Evolutionary conservation across 345 rosid species (phyloP).

Genomic region (Acer yangbiense): DNA sequence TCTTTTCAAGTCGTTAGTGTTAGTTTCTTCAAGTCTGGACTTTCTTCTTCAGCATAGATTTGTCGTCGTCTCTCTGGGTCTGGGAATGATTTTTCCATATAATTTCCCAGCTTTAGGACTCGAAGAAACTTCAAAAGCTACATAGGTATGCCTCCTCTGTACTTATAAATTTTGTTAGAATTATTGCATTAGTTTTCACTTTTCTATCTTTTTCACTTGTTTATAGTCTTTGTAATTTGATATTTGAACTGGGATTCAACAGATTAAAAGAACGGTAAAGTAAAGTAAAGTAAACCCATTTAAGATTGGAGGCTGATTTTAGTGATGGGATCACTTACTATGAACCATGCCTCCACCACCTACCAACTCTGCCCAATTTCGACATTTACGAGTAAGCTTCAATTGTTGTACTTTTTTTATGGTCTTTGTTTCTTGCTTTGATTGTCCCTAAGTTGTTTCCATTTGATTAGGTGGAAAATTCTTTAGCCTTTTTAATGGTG

Average conservation of each 20-base stretch:
- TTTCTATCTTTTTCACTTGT: background rate
- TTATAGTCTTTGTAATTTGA: background rate
- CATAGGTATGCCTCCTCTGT: background rate
- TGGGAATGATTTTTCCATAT: background rate
- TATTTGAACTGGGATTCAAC: conserved; percentile 1
- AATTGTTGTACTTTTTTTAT: background rate
- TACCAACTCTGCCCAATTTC: conserved; percentile 24
- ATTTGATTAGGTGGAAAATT: conserved; percentile 22
- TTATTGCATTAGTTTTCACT: background rate
- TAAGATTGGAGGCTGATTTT: conserved; percentile 13
- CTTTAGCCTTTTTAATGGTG: conserved; percentile 17
- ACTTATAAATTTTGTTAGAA: background rate
- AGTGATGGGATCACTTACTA: conserved; percentile 29
- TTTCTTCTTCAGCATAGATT: background rate
- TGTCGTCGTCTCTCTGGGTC: background rate
- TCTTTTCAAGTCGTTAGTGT: background rate
- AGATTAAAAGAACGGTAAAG: conserved; percentile 1
- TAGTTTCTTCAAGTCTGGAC: background rate
- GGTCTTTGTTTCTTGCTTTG: background rate
- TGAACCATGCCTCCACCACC: background rate
- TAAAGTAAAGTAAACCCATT: background rate
- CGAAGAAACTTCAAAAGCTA: background rate
- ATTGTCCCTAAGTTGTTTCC: conserved; percentile 3
- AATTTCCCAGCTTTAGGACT: background rate
- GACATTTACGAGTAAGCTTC: conserved; percentile 31